Evolutionary conservation across 768 basidiomycete genomes (phyloP), one percentile per base, ranked within the genome.

Genomic region (Coprinellus aureogranulatus): DNA sequence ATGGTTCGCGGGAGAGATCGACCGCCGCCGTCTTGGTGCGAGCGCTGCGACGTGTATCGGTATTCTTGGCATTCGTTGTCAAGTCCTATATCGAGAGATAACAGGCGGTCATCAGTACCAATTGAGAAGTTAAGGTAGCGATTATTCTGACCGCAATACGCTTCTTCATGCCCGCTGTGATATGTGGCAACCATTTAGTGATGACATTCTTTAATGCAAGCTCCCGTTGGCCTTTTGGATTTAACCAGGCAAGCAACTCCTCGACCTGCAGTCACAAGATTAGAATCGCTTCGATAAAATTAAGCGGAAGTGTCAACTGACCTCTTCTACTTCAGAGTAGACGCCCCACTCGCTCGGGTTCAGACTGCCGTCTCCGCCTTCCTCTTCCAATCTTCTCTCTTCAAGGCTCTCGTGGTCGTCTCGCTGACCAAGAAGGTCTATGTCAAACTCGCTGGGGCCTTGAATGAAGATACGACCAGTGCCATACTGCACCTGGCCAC

Each of bases 391-490:
- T 66, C 91, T 78, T 58, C 89, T 76, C 54, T 73, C 76, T 50
- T 79, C 79, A 27, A 93, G 76, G 57, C 86, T 84, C 60, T 81
- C 80, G 27, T 34, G 34, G 34, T 75, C 77, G 54, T 80, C 81
- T 59, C 84, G 76, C 64, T 83, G 80, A 54, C 81, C 77, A 65
- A 91, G 70, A n/a, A 89, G 70, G 57, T 91, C 88, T 55, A 84
- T 62, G 61, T 98, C 97, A 66, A 86, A 83, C 63, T 88, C 84
- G 61, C 88, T 90, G 25, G 92, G 92, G 0, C 96, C 97, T 71
- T 99, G 97, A 27, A 99, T 72, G 69, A 98, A 97, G 48, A 99
- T 67, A 53, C 96, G 78, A 4, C 94, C 97, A 20, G 94, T 87
- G 10, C 94, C 93, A 66, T 92, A 96, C 69, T 88, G 82, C 27